Conservation (phyloP, 2,329 filamentous ascomycete genomes). For the Dothideomycetes sp. region DNA sequence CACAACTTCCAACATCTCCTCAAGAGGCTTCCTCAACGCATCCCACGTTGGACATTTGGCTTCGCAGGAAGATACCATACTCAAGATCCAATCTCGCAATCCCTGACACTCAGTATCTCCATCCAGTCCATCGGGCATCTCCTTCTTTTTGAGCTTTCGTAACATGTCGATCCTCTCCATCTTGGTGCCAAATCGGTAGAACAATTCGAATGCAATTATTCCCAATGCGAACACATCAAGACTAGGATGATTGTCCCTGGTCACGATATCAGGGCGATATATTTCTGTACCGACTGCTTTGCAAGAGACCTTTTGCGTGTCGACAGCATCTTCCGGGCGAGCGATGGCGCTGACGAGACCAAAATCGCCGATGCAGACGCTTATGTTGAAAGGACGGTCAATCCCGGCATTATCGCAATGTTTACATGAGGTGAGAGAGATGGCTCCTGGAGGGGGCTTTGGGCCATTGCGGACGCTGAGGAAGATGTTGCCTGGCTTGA, state of each 20-base stretch:
- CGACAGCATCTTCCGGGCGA: slow-evolving; percentile 24
- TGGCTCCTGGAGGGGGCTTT: slow-evolving; percentile 30
- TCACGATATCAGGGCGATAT: slow-evolving; percentile 44
- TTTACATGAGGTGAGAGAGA: slow-evolving; percentile 39
- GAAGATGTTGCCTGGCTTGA: slow-evolving; percentile 62
- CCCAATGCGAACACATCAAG: slow-evolving; percentile 55
- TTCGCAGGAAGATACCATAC: slow-evolving; percentile 28
- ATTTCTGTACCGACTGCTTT: slow-evolving; percentile 53
- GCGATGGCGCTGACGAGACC: slow-evolving; percentile 52
- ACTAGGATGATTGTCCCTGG: slow-evolving; percentile 36
- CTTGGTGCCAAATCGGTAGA: slow-evolving; percentile 42
- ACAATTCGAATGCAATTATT: slow-evolving; percentile 53
- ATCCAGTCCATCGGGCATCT: slow-evolving; percentile 25
- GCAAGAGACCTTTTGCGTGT: slow-evolving; percentile 14
- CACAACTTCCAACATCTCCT: not conserved
- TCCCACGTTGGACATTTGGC: slow-evolving; percentile 24
- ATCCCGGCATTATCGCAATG: slow-evolving; percentile 24
- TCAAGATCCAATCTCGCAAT: slow-evolving; percentile 22
- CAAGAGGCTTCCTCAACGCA: slow-evolving; percentile 17
- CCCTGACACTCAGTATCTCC: slow-evolving; percentile 17
- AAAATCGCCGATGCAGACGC: slow-evolving; percentile 59
- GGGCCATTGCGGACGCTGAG: slow-evolving; percentile 35
- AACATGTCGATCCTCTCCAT: slow-evolving; percentile 34
- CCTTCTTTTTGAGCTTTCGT: slow-evolving; percentile 25
- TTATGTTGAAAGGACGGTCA: slow-evolving; percentile 33